phyloP scores from a whole-genome alignment of 768 basidiomycete genomes.

The Aureoboletus auriporus region DNA sequence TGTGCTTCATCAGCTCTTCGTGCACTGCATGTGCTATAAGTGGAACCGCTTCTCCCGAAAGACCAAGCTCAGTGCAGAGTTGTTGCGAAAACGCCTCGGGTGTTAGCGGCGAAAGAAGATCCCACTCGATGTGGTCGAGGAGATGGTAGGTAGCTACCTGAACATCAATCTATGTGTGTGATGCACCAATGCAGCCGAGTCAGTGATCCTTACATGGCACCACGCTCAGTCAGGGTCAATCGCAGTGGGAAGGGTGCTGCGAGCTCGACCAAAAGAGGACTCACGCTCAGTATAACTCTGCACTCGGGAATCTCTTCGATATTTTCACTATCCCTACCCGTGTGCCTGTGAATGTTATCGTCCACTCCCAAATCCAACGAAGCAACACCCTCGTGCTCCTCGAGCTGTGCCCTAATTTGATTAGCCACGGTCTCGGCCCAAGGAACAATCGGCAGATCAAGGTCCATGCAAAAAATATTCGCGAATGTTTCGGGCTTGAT shows the following conservation, averaged over 20 bases:
- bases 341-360: constrained; percentile 15
- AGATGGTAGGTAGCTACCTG: constrained; percentile 92
- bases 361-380: constrained; percentile 65
- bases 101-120: constrained; percentile 87
- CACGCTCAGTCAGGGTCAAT: constrained; percentile 18
- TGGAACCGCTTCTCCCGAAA: constrained; percentile 83
- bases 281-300: constrained; percentile 74
- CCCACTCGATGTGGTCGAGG: constrained; percentile 97
- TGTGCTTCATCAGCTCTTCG: constrained; percentile 93
- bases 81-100: constrained; percentile 80
- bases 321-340: constrained; percentile 36
- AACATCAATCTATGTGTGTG: constrained; percentile 77
- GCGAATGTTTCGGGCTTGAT: constrained; percentile 87
- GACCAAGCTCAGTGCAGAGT: constrained; percentile 82
- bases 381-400: constrained; percentile 83
- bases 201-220: constrained; percentile 7
- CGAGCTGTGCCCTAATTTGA: constrained; percentile 87
- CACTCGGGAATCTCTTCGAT: constrained; percentile 71
- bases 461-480: constrained; percentile 79
- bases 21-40: constrained; percentile 91
- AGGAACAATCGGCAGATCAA: constrained; percentile 63
- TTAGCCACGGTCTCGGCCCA: constrained; percentile 80
- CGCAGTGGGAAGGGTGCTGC: constrained; percentile 9
- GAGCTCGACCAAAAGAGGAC: constrained; percentile 22
- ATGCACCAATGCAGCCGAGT: constrained; percentile 3